These are phyloP conservation scores for Pichia membranifaciens DNA, from an alignment of 805 yeast genomes.

Conservation along the genomic window DNA sequence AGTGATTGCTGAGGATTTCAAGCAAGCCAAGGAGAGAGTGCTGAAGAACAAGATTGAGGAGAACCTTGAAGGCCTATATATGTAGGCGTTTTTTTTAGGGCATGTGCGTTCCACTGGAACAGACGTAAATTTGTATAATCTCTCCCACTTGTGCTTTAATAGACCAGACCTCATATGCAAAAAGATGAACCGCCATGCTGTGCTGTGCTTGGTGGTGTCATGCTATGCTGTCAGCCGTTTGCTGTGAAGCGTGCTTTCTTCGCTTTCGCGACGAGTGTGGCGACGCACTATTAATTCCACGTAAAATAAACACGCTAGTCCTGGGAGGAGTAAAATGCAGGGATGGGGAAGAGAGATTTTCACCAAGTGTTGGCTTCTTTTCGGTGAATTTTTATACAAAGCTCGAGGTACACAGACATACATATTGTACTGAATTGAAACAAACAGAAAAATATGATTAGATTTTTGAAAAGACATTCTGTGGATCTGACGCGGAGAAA, in stretches of 20 bases:
- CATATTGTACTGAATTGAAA: too few relatives aligned
- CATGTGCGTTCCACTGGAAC: too few relatives aligned
- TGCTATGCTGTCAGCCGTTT: neutral
- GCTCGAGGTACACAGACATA: too few relatives aligned
- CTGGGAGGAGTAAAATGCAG: too few relatives aligned
- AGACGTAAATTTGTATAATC: too few relatives aligned
- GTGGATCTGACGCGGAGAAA: slow-evolving; percentile 16
- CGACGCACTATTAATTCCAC: neutral
- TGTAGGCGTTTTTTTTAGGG: slow-evolving; percentile 25
- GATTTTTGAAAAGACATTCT: slow-evolving; percentile 22
- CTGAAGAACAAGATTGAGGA: slow-evolving; percentile 96
- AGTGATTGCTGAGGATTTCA: slow-evolving; percentile 90
- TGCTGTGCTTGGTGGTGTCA: too few relatives aligned
- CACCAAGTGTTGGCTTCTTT: neutral
- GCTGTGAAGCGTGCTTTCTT: neutral
- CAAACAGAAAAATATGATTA: slow-evolving; percentile 10
- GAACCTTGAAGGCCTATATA: slow-evolving; percentile 87
- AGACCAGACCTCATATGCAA: too few relatives aligned
- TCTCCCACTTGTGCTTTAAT: too few relatives aligned
- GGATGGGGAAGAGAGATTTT: too few relatives aligned
- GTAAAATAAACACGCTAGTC: too few relatives aligned
- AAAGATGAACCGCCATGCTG: too few relatives aligned
- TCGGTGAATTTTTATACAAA: neutral
- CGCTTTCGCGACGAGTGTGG: too few relatives aligned
- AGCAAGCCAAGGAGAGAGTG: slow-evolving; percentile 89